These are phyloP conservation scores for Flueggea neowawraea DNA, from an alignment of 441 rosid genomes.

Conservation along the genomic window DNA sequence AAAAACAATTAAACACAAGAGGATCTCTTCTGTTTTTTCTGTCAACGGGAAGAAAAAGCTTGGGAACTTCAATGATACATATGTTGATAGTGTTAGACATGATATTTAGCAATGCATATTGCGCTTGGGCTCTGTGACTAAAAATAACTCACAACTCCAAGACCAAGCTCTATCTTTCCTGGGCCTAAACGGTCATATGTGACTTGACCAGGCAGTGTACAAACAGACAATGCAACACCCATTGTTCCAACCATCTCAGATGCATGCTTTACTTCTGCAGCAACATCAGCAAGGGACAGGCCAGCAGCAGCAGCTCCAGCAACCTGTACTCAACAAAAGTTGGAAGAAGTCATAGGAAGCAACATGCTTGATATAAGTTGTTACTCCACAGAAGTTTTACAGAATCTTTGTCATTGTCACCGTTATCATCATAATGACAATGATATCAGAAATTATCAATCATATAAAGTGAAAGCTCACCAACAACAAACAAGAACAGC, in stretches of 20 bases:
- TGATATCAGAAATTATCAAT: neutral
- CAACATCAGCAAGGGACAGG: constrained; percentile 73
- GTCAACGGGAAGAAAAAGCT: neutral
- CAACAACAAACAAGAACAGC: too few species aligned
- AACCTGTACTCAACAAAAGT: constrained; percentile 47
- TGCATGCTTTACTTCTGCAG: constrained; percentile 82
- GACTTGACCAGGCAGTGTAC: constrained; percentile 89
- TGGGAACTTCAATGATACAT: neutral
- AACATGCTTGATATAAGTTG: neutral
- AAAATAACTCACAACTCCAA: constrained; percentile 80
- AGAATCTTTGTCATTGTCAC: too few species aligned
- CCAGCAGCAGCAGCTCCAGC: constrained; percentile 99
- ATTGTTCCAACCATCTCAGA: constrained; percentile 93
- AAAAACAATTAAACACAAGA: too few species aligned
- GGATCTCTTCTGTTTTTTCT: too few species aligned
- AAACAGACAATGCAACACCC: constrained; percentile 95
- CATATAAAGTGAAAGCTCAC: neutral
- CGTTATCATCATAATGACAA: neutral
- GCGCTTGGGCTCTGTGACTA: neutral
- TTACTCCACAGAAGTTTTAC: too few species aligned
- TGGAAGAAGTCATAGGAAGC: constrained; percentile 10
- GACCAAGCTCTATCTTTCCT: constrained; percentile 97
- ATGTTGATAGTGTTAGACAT: neutral
- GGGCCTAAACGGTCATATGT: constrained; percentile 92
- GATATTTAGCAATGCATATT: too few species aligned